Evolutionary conservation across 2,329 filamentous ascomycete species (phyloP), one percentile per base, ranked within the genome.

Genomic region (Gremmenia infestans): DNA sequence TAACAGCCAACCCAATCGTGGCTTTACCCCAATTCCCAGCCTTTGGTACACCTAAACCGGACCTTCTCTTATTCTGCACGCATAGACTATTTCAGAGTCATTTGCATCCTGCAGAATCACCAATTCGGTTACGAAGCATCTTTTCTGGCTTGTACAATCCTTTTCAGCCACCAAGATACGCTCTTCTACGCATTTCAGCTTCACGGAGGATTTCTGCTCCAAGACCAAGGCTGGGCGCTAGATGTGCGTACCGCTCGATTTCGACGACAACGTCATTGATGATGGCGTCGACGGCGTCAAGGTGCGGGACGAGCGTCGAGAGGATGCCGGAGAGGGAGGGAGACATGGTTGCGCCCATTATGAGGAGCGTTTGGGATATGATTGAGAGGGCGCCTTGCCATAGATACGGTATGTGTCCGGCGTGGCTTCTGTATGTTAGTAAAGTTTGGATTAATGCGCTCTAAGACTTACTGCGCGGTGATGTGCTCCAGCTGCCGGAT

Each of bases 291-390:
- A 92, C 81, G 37, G 84, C 77, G 59, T 83, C 79, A 52, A 78
- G 75, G 60, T 79, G 77, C 32, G 81, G 76, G 4, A 84, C 77
- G 23, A 85, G 73, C 1, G 80, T 74, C 8, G 79, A 78, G 32
- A 93, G 76, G 42, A 92, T 83, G 50, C 76, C 79, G 23, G 62
- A 83, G 3, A 93, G 80, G 5, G 85, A 85, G 1, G 85, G 84
- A 8, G 86, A 91, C 83, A 93, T 89, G 15, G 87, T 91, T 15
- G 89, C 88, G 6, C 88, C 89, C 89, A 94, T 93, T 36, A 94
- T 82, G 45, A 94, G 77, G 15, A 94, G 76, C 2, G 87, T 88
- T 71, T 94, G 89, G 5, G 88, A 91, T 22, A 92, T 87, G 67
- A 94, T 89, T 22, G 87, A 91, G 39, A 94, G 78, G 8, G 89